Percentiles rank a stretch among this genome's conserved stretches.
Evolutionary conservation across 345 rosid species (phyloP).

Genomic region (Salix brachista): DNA sequence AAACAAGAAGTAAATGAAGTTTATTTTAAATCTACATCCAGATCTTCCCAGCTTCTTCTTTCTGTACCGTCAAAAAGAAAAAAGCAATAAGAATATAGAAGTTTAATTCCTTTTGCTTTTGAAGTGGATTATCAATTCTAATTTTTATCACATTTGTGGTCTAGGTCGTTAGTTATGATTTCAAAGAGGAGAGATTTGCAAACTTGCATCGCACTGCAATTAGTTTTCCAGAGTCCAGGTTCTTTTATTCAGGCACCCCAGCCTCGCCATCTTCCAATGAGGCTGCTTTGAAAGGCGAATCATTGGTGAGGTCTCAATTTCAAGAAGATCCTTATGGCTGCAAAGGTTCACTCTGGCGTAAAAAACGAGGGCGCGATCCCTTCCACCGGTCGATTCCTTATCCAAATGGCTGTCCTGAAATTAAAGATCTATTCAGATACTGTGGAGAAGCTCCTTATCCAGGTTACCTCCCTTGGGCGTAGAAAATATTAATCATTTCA

Average conservation of each 20-base stretch:
- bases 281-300: slow-evolving; percentile 81
- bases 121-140: background rate
- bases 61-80: background rate
- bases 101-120: background rate
- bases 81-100: background rate
- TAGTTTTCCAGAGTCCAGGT: slow-evolving; percentile 72
- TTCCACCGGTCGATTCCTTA: slow-evolving; percentile 89
- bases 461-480: slow-evolving; percentile 78
- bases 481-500: background rate
- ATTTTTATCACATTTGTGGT: background rate
- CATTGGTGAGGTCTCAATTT: slow-evolving; percentile 74
- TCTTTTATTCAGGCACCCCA: slow-evolving; percentile 74
- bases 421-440: slow-evolving; percentile 66
- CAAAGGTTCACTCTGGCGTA: slow-evolving; percentile 65
- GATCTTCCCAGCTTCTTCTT: background rate
- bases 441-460: slow-evolving; percentile 71
- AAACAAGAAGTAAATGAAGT: background rate
- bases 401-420: slow-evolving; percentile 89
- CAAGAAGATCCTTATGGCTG: slow-evolving; percentile 87
- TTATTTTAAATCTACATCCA: background rate
- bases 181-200: slow-evolving; percentile 79
- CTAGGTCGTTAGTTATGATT: slow-evolving; percentile 93
- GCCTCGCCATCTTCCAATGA: slow-evolving; percentile 52
- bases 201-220: slow-evolving; percentile 77
- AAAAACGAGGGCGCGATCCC: slow-evolving; percentile 86